Percentiles rank a stretch among this genome's conserved stretches.
Conservation (phyloP, 2,329 filamentous ascomycete species). For the Penicillium olsonii region DNA sequence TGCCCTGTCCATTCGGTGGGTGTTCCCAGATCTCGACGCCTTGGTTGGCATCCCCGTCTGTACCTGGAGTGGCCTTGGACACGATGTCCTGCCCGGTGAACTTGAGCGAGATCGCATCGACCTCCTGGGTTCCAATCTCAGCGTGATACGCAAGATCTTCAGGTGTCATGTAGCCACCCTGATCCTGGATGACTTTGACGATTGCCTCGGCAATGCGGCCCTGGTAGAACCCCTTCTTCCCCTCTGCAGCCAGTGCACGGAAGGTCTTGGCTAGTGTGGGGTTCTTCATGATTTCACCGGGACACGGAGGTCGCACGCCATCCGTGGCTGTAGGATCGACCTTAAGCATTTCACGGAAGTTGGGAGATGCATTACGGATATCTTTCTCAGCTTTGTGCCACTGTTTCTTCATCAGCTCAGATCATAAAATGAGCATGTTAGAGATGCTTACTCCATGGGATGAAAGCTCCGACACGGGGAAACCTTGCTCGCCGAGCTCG, state of each 20-base stretch:
- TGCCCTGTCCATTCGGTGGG: constrained; percentile 93
- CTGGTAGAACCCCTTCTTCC: constrained; percentile 88
- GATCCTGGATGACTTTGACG: constrained; percentile 72
- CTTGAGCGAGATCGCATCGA: constrained; percentile 79
- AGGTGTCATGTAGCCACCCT: constrained; percentile 75
- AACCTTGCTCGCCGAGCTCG: constrained; percentile 81
- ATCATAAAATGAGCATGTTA: background rate
- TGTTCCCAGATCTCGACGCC: constrained; percentile 89
- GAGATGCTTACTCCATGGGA: constrained; percentile 62
- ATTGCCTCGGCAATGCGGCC: constrained; percentile 80
- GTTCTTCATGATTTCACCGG: constrained; percentile 89
- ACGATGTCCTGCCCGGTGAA: constrained; percentile 58
- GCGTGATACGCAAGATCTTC: constrained; percentile 80
- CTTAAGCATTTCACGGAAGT: constrained; percentile 85
- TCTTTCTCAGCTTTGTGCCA: constrained; percentile 68
- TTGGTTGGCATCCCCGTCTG: constrained; percentile 38
- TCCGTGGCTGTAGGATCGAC: constrained; percentile 66
- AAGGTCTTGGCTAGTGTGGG: constrained; percentile 80
- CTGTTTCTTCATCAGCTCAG: constrained; percentile 46
- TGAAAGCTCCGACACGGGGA: constrained; percentile 81
- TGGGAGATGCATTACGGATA: constrained; percentile 76
- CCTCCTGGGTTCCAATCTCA: constrained; percentile 71
- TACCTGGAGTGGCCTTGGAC: constrained; percentile 21
- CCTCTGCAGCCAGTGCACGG: constrained; percentile 71
- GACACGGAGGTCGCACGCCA: constrained; percentile 71